A percentile compares a stretch with the other conserved stretches of the same genome.
These are phyloP conservation scores for Kentomonas sorsogonicus DNA, from an alignment of 208 protist genomes.

Conservation along the genomic window DNA sequence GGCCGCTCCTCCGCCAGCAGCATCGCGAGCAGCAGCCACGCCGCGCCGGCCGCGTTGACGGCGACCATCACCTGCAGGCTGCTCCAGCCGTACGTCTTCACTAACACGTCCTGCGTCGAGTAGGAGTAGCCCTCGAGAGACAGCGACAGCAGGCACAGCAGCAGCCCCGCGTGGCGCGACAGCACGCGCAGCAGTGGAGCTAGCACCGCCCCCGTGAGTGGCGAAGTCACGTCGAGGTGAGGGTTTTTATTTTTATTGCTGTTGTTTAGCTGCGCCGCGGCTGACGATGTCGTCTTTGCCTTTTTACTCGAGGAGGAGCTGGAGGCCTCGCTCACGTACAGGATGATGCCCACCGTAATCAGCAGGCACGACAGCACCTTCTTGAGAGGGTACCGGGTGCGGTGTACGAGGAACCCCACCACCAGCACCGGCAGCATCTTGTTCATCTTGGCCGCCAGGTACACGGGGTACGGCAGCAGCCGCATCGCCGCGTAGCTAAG, in stretches of 20 bases:
- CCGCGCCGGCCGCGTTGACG: conserved; percentile 38
- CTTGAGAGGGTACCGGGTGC: conserved; percentile 45
- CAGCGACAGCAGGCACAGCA: conserved; percentile 52
- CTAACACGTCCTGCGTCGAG: conserved; percentile 78
- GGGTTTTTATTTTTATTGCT: no score
- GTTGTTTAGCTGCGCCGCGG: no score
- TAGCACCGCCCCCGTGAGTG: no score
- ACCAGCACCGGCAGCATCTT: conserved; percentile 86
- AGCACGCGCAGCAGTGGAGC: neutral
- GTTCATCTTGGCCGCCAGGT: conserved; percentile 78
- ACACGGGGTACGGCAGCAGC: conserved; percentile 67
- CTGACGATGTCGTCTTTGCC: no score
- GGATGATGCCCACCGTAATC: conserved; percentile 55
- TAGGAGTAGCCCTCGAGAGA: conserved; percentile 78
- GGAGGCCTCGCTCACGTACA: neutral
- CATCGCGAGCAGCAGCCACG: conserved; percentile 30
- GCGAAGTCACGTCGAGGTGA: no score
- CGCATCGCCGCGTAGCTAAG: conserved; percentile 75
- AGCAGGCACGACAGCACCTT: conserved; percentile 51
- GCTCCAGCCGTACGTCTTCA: conserved; percentile 48
- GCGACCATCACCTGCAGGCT: conserved; percentile 61
- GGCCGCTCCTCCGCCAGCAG: conserved; percentile 30
- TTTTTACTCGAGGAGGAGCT: neutral
- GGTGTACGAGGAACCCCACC: conserved; percentile 66
- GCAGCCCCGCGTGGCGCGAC: conserved; percentile 25